These are phyloP conservation scores for Gaeumannomyces sp. DNA, from an alignment of 2,329 filamentous ascomycete genomes.

Conservation along the genomic window DNA sequence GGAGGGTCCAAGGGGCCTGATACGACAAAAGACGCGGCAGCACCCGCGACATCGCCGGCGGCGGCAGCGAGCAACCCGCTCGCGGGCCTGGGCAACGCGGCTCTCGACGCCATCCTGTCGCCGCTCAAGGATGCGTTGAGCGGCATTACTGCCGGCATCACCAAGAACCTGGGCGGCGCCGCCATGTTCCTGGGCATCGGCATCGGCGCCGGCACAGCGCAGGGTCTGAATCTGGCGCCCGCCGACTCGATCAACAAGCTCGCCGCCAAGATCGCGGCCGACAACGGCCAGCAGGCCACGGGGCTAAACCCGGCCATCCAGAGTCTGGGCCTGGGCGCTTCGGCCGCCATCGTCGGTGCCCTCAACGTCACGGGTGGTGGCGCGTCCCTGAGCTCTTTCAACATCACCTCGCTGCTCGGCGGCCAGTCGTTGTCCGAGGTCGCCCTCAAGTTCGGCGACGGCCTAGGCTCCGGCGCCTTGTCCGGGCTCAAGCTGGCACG, in stretches of 20 bases:
- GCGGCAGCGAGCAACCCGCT: not conserved
- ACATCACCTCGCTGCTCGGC: conserved; percentile 10
- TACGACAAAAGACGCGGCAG: not conserved
- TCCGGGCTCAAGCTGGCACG: conserved; percentile 16
- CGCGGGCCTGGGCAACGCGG: not conserved
- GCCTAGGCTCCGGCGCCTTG: conserved; percentile 15
- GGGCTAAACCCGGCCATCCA: conserved; percentile 25
- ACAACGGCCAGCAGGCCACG: conserved; percentile 23
- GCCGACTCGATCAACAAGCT: conserved; percentile 15
- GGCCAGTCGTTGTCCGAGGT: conserved; percentile 6
- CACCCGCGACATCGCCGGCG: not conserved
- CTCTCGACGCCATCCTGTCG: not conserved
- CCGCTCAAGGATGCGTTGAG: conserved; percentile 4
- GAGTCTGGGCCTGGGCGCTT: conserved; percentile 24
- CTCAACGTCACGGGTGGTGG: conserved; percentile 15
- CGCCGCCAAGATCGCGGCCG: conserved; percentile 16
- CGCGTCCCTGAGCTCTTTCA: not conserved
- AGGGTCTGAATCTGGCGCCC: conserved; percentile 18
- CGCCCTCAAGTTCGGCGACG: conserved; percentile 14
- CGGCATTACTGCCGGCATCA: conserved; percentile 3
- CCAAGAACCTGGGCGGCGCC: conserved; percentile 12
- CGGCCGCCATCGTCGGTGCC: conserved; percentile 22
- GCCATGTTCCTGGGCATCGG: conserved; percentile 20
- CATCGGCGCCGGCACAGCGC: conserved; percentile 18
- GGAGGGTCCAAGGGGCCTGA: too few species aligned